These are phyloP conservation scores for Penicillium maclennaniae DNA, from an alignment of 495 filamentous ascomycete species.

Conservation along the genomic window DNA sequence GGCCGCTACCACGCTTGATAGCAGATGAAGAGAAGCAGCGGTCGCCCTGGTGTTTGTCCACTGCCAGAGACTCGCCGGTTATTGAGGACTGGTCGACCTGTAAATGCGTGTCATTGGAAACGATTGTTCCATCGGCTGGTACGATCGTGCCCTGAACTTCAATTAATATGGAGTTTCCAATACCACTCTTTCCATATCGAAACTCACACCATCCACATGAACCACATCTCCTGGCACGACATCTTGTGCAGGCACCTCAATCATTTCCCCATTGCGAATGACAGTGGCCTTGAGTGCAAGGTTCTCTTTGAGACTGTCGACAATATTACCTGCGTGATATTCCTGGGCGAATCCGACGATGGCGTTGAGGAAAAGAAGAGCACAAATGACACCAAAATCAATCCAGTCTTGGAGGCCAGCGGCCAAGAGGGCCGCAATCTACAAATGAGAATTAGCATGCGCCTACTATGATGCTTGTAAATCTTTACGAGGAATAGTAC, in stretches of 20 bases:
- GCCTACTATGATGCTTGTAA: not conserved
- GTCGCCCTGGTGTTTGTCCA: constrained; percentile 79
- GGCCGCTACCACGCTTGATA: constrained; percentile 85
- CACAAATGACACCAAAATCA: constrained; percentile 74
- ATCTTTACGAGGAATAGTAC: not conserved
- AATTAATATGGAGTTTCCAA: constrained; percentile 3
- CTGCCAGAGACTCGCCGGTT: constrained; percentile 88
- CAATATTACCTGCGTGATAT: constrained; percentile 84
- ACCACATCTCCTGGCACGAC: constrained; percentile 90
- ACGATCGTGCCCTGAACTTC: constrained; percentile 68
- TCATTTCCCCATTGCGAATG: constrained; percentile 67
- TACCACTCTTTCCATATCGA: not conserved
- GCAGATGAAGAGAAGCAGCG: constrained; percentile 77
- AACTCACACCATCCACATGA: constrained; percentile 69
- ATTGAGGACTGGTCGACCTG: constrained; percentile 91
- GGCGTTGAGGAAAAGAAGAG: constrained; percentile 75
- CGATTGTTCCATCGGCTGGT: constrained; percentile 80
- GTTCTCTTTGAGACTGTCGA: constrained; percentile 88
- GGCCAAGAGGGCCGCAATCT: constrained; percentile 72
- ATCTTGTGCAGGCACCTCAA: constrained; percentile 70
- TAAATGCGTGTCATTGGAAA: constrained; percentile 73
- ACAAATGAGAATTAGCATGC: constrained; percentile 4
- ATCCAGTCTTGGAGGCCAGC: constrained; percentile 74
- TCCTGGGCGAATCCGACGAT: constrained; percentile 84
- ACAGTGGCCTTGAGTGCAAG: constrained; percentile 82